Evolutionary conservation across 2,329 filamentous ascomycete species (phyloP).

Genomic region (Penicillium sp.): DNA sequence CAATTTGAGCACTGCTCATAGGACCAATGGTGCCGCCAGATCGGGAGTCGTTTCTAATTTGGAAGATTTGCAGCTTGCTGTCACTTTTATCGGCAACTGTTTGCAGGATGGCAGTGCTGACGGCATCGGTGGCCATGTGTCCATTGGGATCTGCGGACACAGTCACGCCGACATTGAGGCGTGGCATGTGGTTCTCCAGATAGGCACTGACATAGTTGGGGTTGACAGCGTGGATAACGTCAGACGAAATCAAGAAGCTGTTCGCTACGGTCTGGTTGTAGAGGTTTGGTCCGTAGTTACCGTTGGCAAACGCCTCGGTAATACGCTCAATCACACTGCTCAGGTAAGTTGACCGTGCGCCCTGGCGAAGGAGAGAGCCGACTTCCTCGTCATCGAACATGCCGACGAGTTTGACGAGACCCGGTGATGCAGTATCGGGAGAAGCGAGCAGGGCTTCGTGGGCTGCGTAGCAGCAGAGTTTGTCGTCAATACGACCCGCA

Average conservation of each 20-base stretch:
- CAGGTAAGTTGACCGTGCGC: constrained; percentile 84
- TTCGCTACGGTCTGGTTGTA: constrained; percentile 81
- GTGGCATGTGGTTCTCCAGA: constrained; percentile 77
- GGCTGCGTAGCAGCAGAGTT: constrained; percentile 92
- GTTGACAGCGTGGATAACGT: constrained; percentile 91
- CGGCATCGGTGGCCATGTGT: constrained; percentile 91
- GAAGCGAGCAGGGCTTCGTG: constrained; percentile 76
- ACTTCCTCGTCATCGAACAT: constrained; percentile 98
- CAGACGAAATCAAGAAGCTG: constrained; percentile 86
- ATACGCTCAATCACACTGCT: constrained; percentile 76
- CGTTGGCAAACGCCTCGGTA: constrained; percentile 58
- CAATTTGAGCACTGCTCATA: constrained; percentile 75
- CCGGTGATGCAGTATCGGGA: constrained; percentile 45
- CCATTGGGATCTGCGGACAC: constrained; percentile 82
- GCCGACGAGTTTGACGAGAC: constrained; percentile 83
- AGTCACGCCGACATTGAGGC: constrained; percentile 81
- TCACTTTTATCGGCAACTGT: constrained; percentile 71
- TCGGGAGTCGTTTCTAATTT: constrained; percentile 88
- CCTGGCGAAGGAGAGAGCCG: constrained; percentile 83
- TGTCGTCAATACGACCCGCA: constrained; percentile 92
- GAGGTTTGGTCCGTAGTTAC: constrained; percentile 49
- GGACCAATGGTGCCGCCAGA: constrained; percentile 95
- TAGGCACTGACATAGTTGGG: constrained; percentile 87
- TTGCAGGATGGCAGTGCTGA: constrained; percentile 76
- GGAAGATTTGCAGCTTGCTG: constrained; percentile 76